Conservation (phyloP, 495 filamentous ascomycete species). For the Penicillium crystallinum region DNA sequence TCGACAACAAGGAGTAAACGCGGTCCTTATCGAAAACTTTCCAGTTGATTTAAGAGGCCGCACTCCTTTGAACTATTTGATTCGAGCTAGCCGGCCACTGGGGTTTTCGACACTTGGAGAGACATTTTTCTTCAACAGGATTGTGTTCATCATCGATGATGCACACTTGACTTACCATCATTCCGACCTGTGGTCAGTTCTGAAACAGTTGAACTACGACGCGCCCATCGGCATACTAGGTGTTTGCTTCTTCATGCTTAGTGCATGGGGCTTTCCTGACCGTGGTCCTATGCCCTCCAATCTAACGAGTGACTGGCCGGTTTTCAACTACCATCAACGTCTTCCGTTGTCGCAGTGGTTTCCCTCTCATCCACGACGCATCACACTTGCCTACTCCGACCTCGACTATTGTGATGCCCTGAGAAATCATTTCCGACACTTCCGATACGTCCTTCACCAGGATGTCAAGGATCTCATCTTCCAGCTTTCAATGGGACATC, state of each 20-base stretch:
- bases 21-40: too few species aligned
- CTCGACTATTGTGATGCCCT: not conserved
- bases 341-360: too few species aligned
- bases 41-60: too few species aligned
- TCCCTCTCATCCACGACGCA: too few species aligned
- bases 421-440: not conserved
- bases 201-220: not conserved
- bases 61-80: not conserved
- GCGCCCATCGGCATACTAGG: not conserved
- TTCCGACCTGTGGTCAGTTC: not conserved
- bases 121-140: not conserved
- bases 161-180: not conserved
- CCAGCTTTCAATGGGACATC: too few species aligned
- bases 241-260: not conserved
- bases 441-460: too few species aligned
- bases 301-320: too few species aligned
- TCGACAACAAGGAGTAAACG: too few species aligned
- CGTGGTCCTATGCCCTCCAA: not conserved
- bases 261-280: not conserved
- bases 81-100: not conserved
- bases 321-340: too few species aligned
- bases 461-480: not conserved
- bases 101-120: not conserved
- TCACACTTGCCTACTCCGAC: not conserved
- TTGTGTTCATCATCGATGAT: not conserved